Evolutionary conservation across 768 basidiomycete genomes (phyloP), one percentile per base, ranked within the genome.

Genomic region (Hygrocybe punicea): DNA sequence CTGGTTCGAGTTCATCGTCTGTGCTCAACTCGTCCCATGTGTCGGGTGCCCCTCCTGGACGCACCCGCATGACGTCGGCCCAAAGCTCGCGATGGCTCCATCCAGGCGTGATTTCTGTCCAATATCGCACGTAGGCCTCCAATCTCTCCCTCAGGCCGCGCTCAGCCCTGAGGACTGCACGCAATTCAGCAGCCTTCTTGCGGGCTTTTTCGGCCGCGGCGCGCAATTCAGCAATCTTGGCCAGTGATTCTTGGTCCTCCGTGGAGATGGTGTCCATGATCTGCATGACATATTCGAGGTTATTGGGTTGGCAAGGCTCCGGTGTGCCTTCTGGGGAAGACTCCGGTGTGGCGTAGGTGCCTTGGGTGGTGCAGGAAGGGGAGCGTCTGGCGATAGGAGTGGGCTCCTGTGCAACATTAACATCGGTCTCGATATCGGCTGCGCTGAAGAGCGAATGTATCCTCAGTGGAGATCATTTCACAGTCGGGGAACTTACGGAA

Each of bases 1-100:
- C 48, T n/a, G 23, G 35, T 8, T 51, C 49, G 8, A 44, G 40
- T 11, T 57, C 56, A 14, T 29, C 36, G 23, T 40, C 37, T 40
- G 23, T 50, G 23, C 44, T 57, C 56, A 33, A 48, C 6, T 46
- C 50, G 47, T 2, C 50, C 35, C 21, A 36, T 33, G 10, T 33
- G 25, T 19, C 39, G 29, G 29, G 29, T n/a, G 9, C 48, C 7
- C 37, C 47, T 36, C 17, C 56, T 37, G 17, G 50, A 4, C 40
- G 34, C 19, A 57, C 56, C 17, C 49, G 46, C 56, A 57, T 57
- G 40, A 25, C 11, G 17, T 40, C 56, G 9, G 16, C 34, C 56
- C 56, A 57, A 14, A 57, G 24, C 23, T 51, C 56, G 10, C 44
- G 21, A 10, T 57, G 49, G 10, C n/a, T 24, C 56, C 49, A 57